Base-by-base conservation (phyloP, 805 yeast species). In the Myxozyma neglecta region DNA sequence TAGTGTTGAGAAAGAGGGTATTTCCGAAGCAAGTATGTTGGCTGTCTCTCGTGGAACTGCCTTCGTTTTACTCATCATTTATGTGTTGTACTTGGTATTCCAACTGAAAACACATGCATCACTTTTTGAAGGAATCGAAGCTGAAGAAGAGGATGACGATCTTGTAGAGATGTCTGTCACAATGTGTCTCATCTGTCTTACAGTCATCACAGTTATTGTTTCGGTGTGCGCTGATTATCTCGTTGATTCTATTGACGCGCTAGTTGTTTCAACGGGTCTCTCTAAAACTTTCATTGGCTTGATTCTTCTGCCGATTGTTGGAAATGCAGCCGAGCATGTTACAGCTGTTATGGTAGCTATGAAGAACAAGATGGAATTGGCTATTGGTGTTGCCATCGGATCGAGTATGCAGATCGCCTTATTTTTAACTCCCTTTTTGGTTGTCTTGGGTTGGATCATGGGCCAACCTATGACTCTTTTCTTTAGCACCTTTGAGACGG, bases 251-350 rank as follows among this genome's bases (percentile, higher is more conserved):
- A 94, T 94, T 70, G 98, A 94, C 76, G 88, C 83, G 60, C 84
- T 93, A 66, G 98, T 94, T 42, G 89, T 79, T 61, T 77, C 85
- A 36, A 85, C 96, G 1, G 97, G 97, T 3, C 80, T 94, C 57
- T 89, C 97, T 48, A 92, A 93, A 81, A 91, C 98, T 0, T 94
- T 94, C 70, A 90, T 94, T 70, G 98, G 98, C 73, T 80, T 94
- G 68, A 87, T 94, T 69, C 85, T 94, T 50, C 87, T 94, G 65
- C 99, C 99, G 45, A 93, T 94, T 65, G 98, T 94, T 34, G 99
- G 98, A 59, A 94, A 94, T 71, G 99, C 99, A 2, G 98, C 98
- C 11, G 99, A 94, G 75, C 99, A 94, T 75, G 98, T 90, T 56
- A 94, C 99, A 18, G 97, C 98, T 2, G 88, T 94, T 42, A 83